Evolutionary conservation across 73 alveolate genomes (phyloP), one percentile per base, ranked within the genome.

Genomic region (Effrenium voratum): DNA sequence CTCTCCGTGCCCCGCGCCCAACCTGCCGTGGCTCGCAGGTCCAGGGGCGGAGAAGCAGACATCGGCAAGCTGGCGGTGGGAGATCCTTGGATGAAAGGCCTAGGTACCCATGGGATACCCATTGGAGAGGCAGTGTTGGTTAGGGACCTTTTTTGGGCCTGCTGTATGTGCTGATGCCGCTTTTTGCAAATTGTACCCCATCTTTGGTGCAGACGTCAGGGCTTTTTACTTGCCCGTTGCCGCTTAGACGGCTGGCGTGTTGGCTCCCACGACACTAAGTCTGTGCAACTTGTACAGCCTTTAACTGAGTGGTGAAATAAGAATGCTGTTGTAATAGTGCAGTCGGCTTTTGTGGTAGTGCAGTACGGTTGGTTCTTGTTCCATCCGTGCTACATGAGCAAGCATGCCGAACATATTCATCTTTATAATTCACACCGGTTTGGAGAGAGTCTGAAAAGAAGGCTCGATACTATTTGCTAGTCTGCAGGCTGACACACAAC

Each of bases 1-100:
- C n/a, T n/a, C n/a, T n/a, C n/a, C n/a, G n/a, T n/a, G n/a, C n/a
- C n/a, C n/a, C n/a, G n/a, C n/a, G n/a, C n/a, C n/a, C n/a, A n/a
- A n/a, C n/a, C n/a, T n/a, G n/a, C n/a, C n/a, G 87, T 76, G 86
- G 36, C 36, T 24, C 13, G 41, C 26, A 15, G 8, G 15, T 55
- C 87, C 2, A 55, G 87, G 5, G 87, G 87, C 26, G 87, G 87
- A 1, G 87, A 76, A 43, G 87, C 30, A 26, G 59, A 76, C 30
- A 43, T 55, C 43, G 60, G 44, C 41, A 76, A 76, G 87, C 22
- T 76, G 59, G 60, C 26, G 5, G 87, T 76, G 4, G 87, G 87
- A 76, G 87, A 76, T 10, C 30, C 59, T 43, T 13, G 87, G 87
- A 5, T n/a, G 24, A 3, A 43, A 12, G 12, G 13, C 38, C 30